Evolutionary conservation across 2,329 filamentous ascomycete genomes (phyloP).

Genomic region (Colletotrichum lentis): DNA sequence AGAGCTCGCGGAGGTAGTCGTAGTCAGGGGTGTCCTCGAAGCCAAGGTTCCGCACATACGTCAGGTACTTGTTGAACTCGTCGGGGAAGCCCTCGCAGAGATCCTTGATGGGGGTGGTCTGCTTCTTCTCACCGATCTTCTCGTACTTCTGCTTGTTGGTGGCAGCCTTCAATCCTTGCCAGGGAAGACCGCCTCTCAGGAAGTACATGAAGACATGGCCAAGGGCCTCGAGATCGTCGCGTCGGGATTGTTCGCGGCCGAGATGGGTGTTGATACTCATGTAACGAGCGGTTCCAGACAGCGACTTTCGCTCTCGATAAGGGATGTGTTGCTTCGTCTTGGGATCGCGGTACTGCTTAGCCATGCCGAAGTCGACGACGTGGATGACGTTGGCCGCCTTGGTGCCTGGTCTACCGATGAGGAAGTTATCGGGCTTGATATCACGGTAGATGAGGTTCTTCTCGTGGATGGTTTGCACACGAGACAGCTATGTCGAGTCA

Average conservation of each 20-base stretch:
- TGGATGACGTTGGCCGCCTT: conserved; percentile 98
- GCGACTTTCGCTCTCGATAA: conserved; percentile 93
- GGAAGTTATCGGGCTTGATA: conserved; percentile 99
- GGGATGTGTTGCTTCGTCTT: conserved; percentile 99
- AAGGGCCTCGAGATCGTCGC: conserved; percentile 92
- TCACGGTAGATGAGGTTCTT: conserved; percentile 99
- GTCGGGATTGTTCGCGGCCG: conserved; percentile 91
- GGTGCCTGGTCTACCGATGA: conserved; percentile 89
- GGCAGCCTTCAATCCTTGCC: conserved; percentile 77
- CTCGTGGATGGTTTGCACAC: conserved; percentile 93
- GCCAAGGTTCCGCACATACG: conserved; percentile 95
- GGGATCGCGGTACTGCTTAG: conserved; percentile 97
- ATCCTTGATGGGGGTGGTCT: conserved; percentile 96
- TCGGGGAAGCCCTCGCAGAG: conserved; percentile 95
- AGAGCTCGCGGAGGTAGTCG: conserved; percentile 94
- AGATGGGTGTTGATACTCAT: conserved; percentile 99
- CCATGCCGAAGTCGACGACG: conserved; percentile 99
- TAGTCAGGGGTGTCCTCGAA: conserved; percentile 99
- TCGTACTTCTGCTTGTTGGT: conserved; percentile 98
- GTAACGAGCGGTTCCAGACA: conserved; percentile 95
- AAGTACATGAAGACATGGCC: conserved; percentile 81
- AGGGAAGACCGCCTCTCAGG: conserved; percentile 73
- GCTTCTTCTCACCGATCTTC: conserved; percentile 99
- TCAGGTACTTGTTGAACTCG: conserved; percentile 97
- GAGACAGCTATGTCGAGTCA: conserved; percentile 69